Base-by-base conservation (phyloP, 805 yeast species). In the Schizosaccharomyces octosporus region DNA sequence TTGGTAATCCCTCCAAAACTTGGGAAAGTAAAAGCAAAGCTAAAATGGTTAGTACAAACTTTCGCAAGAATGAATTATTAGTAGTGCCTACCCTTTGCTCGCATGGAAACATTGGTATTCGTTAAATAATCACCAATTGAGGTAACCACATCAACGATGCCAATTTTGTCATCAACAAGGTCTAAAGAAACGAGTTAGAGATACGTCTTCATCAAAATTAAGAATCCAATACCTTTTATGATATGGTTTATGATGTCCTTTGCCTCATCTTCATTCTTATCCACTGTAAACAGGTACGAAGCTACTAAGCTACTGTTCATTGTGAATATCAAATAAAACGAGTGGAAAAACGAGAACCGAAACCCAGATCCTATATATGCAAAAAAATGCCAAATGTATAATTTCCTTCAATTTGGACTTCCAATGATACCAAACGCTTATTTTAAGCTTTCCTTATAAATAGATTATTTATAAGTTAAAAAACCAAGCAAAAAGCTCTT, bases 41-140 rank as follows among this genome's bases (percentile, higher is more conserved):
- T 62, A 6, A 5, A 15, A n/a, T 1, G 1, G 27, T 24, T 5
- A 45, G 51, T 11, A n/a, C 1, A 45, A 11, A 45, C 21, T 45
- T 3, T 11, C 4, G 58, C 1, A 11, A 4, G 9, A n/a, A 17
- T 32, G 41, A 36, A n/a, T 5, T 31, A 31, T 24, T 17, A 4
- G 61, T 32, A 9, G 19, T 48, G n/a, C 31, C 7, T 61, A 65
- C 70, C 69, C 62, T 76, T 78, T 5, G 76, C 69, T 63, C 94
- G 73, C 19, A 77, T 72, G 1, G 69, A 64, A 31, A 77, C 79
- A 63, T 80, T 81, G 6, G 80, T 83, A 2, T 84, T 78, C 0
- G 85, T 81, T 36, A 85, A 72, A 59, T 76, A 74, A 32, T 79
- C 80, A n/a, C 86, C 87, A 36, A 85, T 24, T 24, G 31, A 24